Conservation (phyloP, 2,329 filamentous ascomycete genomes). For the Claviceps sp. region DNA sequence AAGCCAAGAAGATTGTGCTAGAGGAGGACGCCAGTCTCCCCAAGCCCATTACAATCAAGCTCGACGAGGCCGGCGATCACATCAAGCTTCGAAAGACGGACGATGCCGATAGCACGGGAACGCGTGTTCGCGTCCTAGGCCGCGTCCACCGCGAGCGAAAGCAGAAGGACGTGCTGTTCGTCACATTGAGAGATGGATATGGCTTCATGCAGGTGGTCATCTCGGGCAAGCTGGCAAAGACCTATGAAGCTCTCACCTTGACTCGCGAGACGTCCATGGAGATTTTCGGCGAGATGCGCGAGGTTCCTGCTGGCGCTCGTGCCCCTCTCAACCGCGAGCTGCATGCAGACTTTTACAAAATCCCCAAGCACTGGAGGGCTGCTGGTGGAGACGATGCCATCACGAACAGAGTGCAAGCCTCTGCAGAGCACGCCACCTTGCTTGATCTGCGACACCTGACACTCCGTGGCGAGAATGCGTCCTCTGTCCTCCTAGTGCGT, state of each 20-base stretch:
- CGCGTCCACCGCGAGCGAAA: conserved; percentile 68
- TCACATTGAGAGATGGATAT: conserved; percentile 76
- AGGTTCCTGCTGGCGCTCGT: conserved; percentile 62
- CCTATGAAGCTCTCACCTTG: conserved; percentile 80
- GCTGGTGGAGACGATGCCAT: conserved; percentile 83
- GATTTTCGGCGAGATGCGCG: conserved; percentile 70
- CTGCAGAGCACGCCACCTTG: conserved; percentile 44
- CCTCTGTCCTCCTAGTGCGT: conserved; percentile 78
- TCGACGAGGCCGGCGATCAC: conserved; percentile 16
- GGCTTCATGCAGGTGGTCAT: conserved; percentile 28
- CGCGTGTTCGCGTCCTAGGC: conserved; percentile 66
- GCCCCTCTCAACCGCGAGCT: conserved; percentile 79
- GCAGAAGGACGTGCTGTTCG: conserved; percentile 77
- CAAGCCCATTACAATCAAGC: conserved; percentile 59
- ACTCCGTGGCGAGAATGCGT: conserved; percentile 70
- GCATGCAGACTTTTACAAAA: conserved; percentile 77
- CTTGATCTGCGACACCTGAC: conserved; percentile 75
- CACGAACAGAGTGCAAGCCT: conserved; percentile 56
- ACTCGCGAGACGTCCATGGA: conserved; percentile 79
- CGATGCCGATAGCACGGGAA: conserved; percentile 41
- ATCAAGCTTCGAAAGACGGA: conserved; percentile 23
- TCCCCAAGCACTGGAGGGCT: conserved; percentile 52
- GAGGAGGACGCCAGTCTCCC: conserved; percentile 60
- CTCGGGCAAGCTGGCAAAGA: conserved; percentile 67
- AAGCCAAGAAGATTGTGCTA: conserved; percentile 62